Base-by-base conservation (phyloP, 257 asterid species). In the Oldenlandia corymbosa region DNA sequence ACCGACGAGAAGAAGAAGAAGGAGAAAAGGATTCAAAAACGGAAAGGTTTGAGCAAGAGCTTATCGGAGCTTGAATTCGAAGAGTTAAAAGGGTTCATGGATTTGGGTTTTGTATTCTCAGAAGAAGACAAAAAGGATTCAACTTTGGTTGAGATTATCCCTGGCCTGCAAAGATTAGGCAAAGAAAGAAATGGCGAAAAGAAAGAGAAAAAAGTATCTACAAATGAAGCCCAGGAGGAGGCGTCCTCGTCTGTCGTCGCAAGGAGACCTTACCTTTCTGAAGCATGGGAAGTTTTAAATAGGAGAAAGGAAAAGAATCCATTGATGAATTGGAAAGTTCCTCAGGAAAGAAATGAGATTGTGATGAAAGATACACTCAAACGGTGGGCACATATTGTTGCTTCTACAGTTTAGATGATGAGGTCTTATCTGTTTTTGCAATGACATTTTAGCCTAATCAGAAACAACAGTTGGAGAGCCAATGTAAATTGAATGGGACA, bases 331-430 rank as follows among this genome's bases (percentile, higher is more conserved):
- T 86, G 84, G 85, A 78, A 47, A 71, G 49, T 76, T 36, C 86
- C 85, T 18, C 36, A 20, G 13, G 24, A 37, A 12, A 54, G 65
- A 42, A 70, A 72, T 68, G 87, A 84, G 30, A 70, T 75, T 48
- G 77, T 60, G 43, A 75, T 81, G 58, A 84, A 84, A 72, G 71
- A 78, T 31, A 80, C 69, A 59, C 83, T 86, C 23, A 86, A 71
- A 67, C 49, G 57, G 77, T 86, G 95, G 95, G 95, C 95, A 71
- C 91, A 82, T 32, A 60, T 65, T 65, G 95, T 86, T 78, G 91
- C 95, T 69, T 75, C 88, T n/a, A 41, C 72, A 31, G 71, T 78
- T 59, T n/a, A 75, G 62, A 68, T 76, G 54, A 78, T 51, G 5
- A 14, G 30, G 21, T 12, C 43, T 17, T 45, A 30, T 36, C 14